phyloP scores from a whole-genome alignment of 345 rosid species.

The Lumnitzera littorea region DNA sequence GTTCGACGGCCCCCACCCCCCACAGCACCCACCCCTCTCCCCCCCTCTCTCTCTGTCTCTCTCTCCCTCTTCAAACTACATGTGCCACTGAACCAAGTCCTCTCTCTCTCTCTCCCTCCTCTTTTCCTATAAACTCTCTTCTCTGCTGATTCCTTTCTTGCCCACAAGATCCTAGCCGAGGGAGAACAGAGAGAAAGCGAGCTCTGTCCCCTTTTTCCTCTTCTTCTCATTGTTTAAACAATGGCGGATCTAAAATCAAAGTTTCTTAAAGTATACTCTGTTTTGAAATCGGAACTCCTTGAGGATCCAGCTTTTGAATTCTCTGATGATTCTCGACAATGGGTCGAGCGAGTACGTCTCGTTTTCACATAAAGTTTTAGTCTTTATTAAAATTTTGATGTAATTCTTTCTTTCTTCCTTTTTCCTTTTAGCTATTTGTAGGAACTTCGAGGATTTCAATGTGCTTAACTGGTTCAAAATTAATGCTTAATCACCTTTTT shows the following conservation, averaged over 20 bases:
- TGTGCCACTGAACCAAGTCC: neutral
- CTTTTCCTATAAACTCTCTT: no score
- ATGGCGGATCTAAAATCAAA: conserved; percentile 79
- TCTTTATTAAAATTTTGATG: neutral
- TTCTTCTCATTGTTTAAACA: neutral
- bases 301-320: conserved; percentile 81
- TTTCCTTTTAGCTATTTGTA: neutral
- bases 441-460: no score
- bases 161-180: neutral
- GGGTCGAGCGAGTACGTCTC: conserved; percentile 61
- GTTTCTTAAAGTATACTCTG: conserved; percentile 47
- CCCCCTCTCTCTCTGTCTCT: no score
- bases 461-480: no score
- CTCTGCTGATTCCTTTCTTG: no score
- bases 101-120: neutral
- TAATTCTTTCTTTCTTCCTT: neutral
- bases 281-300: conserved; percentile 67
- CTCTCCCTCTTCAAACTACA: no score
- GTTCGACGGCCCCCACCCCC: no score
- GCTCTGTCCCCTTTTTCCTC: neutral
- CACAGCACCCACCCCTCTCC: no score
- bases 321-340: conserved; percentile 60
- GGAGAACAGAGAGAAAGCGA: neutral
- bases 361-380: neutral
- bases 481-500: no score